A percentile compares a stretch with the other conserved stretches of the same genome.
Evolutionary conservation across 768 basidiomycete genomes (phyloP).

Genomic region (Termitomyces sp.): DNA sequence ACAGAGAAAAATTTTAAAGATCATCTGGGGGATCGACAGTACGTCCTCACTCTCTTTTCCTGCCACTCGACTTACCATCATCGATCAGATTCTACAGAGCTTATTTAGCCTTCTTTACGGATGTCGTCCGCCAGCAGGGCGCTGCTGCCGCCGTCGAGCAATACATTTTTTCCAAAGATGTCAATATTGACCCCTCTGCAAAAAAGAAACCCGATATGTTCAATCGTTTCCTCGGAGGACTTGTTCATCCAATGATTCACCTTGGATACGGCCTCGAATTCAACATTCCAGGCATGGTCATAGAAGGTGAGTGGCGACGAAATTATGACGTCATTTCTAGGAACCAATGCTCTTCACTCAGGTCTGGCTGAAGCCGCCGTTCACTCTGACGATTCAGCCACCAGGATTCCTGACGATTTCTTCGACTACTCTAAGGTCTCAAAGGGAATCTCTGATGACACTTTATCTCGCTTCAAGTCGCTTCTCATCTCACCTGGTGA

Average conservation of each 20-base stretch:
- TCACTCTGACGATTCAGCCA: constrained; percentile 32
- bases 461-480: constrained; percentile 12
- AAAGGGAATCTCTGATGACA: constrained; percentile 1
- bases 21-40: constrained; percentile 57
- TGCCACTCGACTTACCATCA: neutral
- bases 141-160: constrained; percentile 43
- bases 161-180: constrained; percentile 49
- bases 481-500: neutral
- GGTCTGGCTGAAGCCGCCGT: constrained; percentile 57
- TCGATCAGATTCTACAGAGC: constrained; percentile 47
- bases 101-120: constrained; percentile 50
- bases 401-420: constrained; percentile 16
- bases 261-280: constrained; percentile 65
- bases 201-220: constrained; percentile 37
- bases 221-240: constrained; percentile 51
- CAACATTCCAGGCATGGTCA: constrained; percentile 50
- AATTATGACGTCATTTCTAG: neutral
- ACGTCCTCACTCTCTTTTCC: constrained; percentile 13
- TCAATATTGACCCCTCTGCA: constrained; percentile 34
- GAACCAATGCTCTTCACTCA: constrained; percentile 17
- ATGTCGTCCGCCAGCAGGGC: constrained; percentile 35
- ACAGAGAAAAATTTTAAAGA: constrained; percentile 44
- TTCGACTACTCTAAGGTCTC: neutral
- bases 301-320: constrained; percentile 46
- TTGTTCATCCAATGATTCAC: constrained; percentile 69